Evolutionary conservation across 352 stramenopile species (phyloP).

Genomic region (Globisporangium polare): DNA sequence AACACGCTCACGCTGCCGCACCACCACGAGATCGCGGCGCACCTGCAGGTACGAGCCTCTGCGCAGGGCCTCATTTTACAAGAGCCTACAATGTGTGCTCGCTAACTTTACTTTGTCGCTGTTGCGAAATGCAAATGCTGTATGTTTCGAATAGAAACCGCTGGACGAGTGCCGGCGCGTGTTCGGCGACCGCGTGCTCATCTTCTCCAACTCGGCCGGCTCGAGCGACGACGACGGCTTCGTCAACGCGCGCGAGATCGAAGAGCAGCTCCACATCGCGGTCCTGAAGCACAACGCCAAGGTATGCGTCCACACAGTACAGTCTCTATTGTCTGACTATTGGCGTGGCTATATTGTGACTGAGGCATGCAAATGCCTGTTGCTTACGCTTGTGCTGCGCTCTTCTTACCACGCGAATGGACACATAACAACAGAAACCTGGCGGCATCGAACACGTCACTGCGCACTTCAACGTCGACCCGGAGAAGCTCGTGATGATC

Average conservation of each 20-base stretch:
- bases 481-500: constrained; percentile 91
- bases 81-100: too few relatives aligned
- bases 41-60: constrained; percentile 31
- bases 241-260: constrained; percentile 73
- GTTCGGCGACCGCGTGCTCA: constrained; percentile 91
- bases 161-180: constrained; percentile 76
- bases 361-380: background rate
- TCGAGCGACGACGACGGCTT: constrained; percentile 90
- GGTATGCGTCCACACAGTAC: constrained; percentile 19
- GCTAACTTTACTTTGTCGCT: background rate
- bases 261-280: constrained; percentile 70
- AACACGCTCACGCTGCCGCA: constrained; percentile 96
- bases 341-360: too few relatives aligned
- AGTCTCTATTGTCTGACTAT: background rate
- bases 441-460: constrained; percentile 86
- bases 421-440: constrained; percentile 69
- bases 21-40: constrained; percentile 69
- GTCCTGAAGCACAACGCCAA: constrained; percentile 92
- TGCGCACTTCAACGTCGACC: constrained; percentile 78
- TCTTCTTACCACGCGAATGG: background rate
- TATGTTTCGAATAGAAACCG: constrained; percentile 26
- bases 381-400: background rate
- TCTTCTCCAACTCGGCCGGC: constrained; percentile 96
- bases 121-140: background rate
- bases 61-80: too few relatives aligned